Evolutionary conservation across 1,284 basidiomycete species (phyloP).

Genomic region (Sphagnurus paluster): DNA sequence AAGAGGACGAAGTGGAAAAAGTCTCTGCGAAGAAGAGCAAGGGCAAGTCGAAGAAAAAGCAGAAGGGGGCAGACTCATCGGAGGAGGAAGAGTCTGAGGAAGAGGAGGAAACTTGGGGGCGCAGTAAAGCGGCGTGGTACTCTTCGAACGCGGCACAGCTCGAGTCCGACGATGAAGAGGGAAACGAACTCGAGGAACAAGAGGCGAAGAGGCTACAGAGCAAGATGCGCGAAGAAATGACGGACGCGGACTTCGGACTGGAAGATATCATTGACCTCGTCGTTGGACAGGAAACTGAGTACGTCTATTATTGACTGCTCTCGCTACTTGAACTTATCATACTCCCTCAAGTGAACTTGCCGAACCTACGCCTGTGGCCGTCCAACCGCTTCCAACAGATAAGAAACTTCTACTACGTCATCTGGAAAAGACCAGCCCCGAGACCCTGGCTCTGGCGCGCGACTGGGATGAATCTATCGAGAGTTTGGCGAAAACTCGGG

Average conservation of each 20-base stretch:
- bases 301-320: constrained; percentile 23
- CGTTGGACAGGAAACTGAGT: constrained; percentile 40
- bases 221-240: constrained; percentile 72
- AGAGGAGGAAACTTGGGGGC: constrained; percentile 82
- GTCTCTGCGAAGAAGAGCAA: constrained; percentile 35
- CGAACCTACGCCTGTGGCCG: constrained; percentile 31
- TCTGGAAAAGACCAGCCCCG: constrained; percentile 79
- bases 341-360: constrained; percentile 30
- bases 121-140: constrained; percentile 78
- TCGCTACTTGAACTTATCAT: constrained; percentile 3
- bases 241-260: constrained; percentile 85
- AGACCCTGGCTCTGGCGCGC: constrained; percentile 71
- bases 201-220: constrained; percentile 83
- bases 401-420: constrained; percentile 68
- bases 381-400: constrained; percentile 49
- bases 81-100: constrained; percentile 57
- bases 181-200: constrained; percentile 83
- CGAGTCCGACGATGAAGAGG: constrained; percentile 86
- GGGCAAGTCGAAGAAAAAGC: constrained; percentile 20
- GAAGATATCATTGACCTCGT: constrained; percentile 57
- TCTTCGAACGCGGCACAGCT: constrained; percentile 79
- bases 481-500: constrained; percentile 53
- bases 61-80: constrained; percentile 41
- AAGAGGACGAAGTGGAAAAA: constrained; percentile 34
- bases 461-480: constrained; percentile 74